Conservation (phyloP, 225 moss, liverwort and hornwort genomes). For the Climacium dendroides region DNA sequence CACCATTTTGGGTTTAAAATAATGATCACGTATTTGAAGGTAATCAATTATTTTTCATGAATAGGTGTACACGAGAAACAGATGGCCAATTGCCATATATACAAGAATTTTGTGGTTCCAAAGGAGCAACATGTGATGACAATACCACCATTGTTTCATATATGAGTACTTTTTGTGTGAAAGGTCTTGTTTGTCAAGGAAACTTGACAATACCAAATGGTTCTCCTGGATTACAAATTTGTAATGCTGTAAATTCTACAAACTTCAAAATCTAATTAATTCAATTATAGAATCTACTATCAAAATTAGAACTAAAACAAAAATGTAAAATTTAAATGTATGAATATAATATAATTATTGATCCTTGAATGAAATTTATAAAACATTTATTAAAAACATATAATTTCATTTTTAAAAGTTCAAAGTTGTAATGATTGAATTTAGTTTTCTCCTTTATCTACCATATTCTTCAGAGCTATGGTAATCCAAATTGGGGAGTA, state of each 20-base stretch:
- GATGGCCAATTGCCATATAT: constrained; percentile 6
- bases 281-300: not conserved
- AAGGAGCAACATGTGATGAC: constrained; percentile 12
- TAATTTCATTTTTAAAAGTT: not conserved
- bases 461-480: not conserved
- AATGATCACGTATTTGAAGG: not conserved
- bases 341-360: too few species aligned
- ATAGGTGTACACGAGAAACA: constrained; percentile 11
- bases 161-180: constrained; percentile 27
- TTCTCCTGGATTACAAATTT: constrained; percentile 20
- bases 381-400: not conserved
- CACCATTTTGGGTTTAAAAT: not conserved
- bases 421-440: not conserved
- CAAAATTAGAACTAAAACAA: too few species aligned
- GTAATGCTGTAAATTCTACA: constrained; percentile 6
- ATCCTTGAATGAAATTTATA: too few species aligned
- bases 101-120: constrained; percentile 13
- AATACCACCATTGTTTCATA: constrained; percentile 21
- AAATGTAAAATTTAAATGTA: not conserved
- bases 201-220: constrained; percentile 13
- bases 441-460: not conserved
- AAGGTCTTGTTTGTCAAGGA: constrained; percentile 33
- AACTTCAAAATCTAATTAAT: not conserved
- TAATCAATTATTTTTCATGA: not conserved
- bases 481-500: constrained; percentile 66